These are phyloP conservation scores for Kodamaea sp. DNA, from an alignment of 1,139 yeast species.

Conservation along the genomic window DNA sequence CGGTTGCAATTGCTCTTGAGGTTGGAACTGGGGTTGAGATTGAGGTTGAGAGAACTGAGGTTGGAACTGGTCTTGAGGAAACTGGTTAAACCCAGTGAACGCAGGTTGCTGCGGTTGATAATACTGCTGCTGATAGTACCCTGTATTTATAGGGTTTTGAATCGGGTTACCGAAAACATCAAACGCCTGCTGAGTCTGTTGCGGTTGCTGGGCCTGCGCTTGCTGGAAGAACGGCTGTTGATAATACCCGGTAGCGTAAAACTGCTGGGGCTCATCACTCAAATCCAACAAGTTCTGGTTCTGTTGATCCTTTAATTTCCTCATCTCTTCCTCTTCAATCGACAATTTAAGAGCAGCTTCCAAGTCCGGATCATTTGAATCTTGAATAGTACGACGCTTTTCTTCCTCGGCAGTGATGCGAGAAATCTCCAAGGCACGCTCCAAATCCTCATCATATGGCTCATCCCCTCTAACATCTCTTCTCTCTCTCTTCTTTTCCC, in stretches of 20 bases:
- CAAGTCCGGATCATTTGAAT: constrained; percentile 65
- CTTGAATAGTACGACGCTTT: constrained; percentile 26
- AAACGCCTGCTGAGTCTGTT: constrained; percentile 31
- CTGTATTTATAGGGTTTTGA: constrained; percentile 53
- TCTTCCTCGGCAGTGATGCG: constrained; percentile 85
- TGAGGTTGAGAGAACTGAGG: constrained; percentile 7
- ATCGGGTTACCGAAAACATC: constrained; percentile 84
- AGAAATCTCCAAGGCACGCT: constrained; percentile 79
- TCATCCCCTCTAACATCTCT: constrained; percentile 24
- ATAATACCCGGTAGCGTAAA: constrained; percentile 29
- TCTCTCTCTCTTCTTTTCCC: constrained; percentile 23
- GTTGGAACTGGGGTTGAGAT: constrained; percentile 36
- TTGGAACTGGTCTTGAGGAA: constrained; percentile 13
- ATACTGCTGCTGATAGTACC: constrained; percentile 27
- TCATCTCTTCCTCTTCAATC: constrained; percentile 83
- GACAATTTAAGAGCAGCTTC: constrained; percentile 80
- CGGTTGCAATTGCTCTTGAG: constrained; percentile 47
- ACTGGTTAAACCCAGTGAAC: constrained; percentile 30
- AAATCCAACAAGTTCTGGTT: constrained; percentile 54
- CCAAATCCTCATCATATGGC: constrained; percentile 77
- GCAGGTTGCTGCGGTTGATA: constrained; percentile 33
- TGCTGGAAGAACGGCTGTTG: constrained; percentile 21
- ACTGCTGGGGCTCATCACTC: constrained; percentile 37
- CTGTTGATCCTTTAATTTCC: constrained; percentile 47
- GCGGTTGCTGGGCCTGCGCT: constrained; percentile 6